Conservation (phyloP, 1,139 yeast species). For the Kodamaea sp. region DNA sequence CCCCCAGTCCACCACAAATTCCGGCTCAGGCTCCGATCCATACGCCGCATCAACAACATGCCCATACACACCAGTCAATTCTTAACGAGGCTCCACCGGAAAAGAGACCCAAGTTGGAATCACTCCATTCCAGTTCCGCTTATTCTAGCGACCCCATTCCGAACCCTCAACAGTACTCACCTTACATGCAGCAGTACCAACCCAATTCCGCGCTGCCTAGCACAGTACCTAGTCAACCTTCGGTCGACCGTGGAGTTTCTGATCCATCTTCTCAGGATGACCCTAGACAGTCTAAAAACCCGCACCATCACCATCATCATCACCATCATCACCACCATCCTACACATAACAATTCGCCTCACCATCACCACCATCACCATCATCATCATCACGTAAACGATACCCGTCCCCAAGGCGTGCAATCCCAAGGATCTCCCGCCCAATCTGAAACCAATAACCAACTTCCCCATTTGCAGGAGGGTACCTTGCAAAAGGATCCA, state of each 20-base stretch:
- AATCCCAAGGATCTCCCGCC: not conserved
- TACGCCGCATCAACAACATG: not conserved
- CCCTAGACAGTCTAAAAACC: too few relatives aligned
- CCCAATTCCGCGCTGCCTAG: not conserved
- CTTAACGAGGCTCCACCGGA: not conserved
- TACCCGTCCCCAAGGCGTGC: not conserved
- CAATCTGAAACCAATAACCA: too few relatives aligned
- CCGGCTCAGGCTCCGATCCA: not conserved
- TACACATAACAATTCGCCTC: conserved; percentile 16
- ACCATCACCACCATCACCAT: conserved; percentile 15
- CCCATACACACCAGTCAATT: not conserved
- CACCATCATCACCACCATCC: conserved; percentile 26
- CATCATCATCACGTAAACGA: conserved; percentile 12
- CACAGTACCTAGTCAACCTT: not conserved
- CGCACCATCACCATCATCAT: conserved; percentile 16
- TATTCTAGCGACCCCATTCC: not conserved
- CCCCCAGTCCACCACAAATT: conserved; percentile 8
- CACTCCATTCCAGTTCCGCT: not conserved
- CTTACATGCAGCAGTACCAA: conserved; percentile 1
- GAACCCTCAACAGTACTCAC: not conserved
- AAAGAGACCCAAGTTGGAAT: not conserved
- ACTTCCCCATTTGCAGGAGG: too few relatives aligned
- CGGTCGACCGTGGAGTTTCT: conserved; percentile 2
- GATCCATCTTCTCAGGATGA: too few relatives aligned
- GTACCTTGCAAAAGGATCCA: not conserved